Evolutionary conservation across 106 monocot genomes (phyloP).

Genomic region (Platanthera guangdongensis): DNA sequence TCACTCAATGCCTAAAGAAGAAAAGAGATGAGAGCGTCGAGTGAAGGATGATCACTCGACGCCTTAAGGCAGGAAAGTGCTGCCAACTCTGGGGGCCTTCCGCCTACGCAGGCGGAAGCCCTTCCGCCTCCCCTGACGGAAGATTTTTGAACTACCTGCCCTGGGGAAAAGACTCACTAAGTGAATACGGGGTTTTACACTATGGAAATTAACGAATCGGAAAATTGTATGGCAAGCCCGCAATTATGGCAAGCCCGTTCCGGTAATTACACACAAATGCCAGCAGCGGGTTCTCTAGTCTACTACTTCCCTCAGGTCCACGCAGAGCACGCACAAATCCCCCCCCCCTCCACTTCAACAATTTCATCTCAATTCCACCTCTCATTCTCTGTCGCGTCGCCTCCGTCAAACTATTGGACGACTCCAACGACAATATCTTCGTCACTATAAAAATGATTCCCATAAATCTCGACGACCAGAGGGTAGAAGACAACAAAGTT

Average conservation of each 20-base stretch:
- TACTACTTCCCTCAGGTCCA: conserved; percentile 58
- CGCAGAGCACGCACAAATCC: conserved; percentile 27
- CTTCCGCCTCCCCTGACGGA: too few species aligned
- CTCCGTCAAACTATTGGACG: conserved; percentile 18
- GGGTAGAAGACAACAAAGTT: neutral
- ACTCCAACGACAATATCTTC: conserved; percentile 34
- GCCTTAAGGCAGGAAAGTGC: too few species aligned
- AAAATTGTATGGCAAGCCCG: too few species aligned
- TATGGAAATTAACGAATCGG: too few species aligned
- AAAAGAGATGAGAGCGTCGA: too few species aligned
- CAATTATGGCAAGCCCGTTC: conserved; percentile 32
- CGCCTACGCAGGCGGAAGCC: too few species aligned
- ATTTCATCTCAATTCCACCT: neutral
- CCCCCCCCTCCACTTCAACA: conserved; percentile 6
- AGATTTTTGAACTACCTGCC: too few species aligned
- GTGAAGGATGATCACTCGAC: too few species aligned
- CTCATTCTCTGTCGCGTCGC: conserved; percentile 14
- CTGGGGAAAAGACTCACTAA: too few species aligned
- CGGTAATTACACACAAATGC: conserved; percentile 15
- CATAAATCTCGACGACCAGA: neutral
- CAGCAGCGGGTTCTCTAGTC: conserved; percentile 18
- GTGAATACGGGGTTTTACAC: too few species aligned
- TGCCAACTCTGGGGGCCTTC: too few species aligned
- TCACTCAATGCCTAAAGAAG: too few species aligned
- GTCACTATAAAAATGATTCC: neutral